phyloP scores from a whole-genome alignment of 805 yeast genomes.

The Candida coleopterorum region DNA sequence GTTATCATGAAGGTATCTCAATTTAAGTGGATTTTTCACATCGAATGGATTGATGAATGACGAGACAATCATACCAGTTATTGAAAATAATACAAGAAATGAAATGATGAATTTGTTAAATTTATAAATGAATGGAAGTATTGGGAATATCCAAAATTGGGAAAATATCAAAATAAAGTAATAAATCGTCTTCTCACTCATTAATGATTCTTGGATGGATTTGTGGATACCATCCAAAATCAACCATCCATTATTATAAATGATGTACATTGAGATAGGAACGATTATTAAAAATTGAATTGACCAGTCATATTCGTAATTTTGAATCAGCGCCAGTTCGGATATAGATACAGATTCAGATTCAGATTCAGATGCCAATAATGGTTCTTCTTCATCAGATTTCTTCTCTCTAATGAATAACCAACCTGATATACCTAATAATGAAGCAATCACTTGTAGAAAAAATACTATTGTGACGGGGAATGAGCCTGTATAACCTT shows the following conservation, averaged over 20 bases:
- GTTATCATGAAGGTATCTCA: conserved; percentile 62
- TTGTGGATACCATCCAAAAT: conserved; percentile 63
- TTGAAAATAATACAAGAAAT: conserved; percentile 32
- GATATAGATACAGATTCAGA: conserved; percentile 1
- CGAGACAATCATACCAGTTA: conserved; percentile 34
- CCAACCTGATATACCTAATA: conserved; percentile 52
- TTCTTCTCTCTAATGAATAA: conserved; percentile 12
- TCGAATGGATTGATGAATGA: conserved; percentile 55
- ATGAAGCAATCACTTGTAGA: conserved; percentile 42
- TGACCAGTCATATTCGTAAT: conserved; percentile 63
- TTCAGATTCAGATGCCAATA: conserved; percentile 1
- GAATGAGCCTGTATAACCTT: conserved; percentile 53
- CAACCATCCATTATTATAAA: conserved; percentile 53
- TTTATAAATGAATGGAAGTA: conserved; percentile 67
- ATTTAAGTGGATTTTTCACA: conserved; percentile 58
- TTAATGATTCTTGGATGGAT: conserved; percentile 62
- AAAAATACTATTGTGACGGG: conserved; percentile 42
- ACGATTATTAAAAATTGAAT: conserved; percentile 65
- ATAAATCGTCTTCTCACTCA: conserved; percentile 35
- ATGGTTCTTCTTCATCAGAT: conserved; percentile 10
- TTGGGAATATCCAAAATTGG: conserved; percentile 38
- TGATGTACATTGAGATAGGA: conserved; percentile 55
- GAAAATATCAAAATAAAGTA: conserved; percentile 23
- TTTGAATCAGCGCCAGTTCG: too few species aligned
- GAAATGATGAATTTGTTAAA: conserved; percentile 48